Conservation (phyloP, 2,329 filamentous ascomycete genomes). For the Zasmidium angulare region DNA sequence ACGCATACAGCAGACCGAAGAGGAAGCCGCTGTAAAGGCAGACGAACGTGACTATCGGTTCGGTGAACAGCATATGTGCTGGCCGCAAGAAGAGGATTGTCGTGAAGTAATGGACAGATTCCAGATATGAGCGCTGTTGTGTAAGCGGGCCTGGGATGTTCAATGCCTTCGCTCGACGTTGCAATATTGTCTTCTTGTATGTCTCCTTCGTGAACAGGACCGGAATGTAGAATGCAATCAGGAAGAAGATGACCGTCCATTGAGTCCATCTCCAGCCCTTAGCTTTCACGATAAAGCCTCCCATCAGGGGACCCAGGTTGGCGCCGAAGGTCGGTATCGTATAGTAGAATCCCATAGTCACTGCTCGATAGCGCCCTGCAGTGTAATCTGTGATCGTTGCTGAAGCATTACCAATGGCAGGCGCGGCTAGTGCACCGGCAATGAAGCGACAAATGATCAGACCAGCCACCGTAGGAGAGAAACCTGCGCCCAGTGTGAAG, state of each 20-base stretch:
- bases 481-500: constrained; percentile 37
- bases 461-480: constrained; percentile 23
- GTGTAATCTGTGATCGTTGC: constrained; percentile 36
- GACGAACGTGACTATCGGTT: constrained; percentile 44
- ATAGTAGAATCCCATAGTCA: constrained; percentile 32
- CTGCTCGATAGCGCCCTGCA: constrained; percentile 27
- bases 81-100: constrained; percentile 29
- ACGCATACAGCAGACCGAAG: constrained; percentile 43
- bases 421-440: constrained; percentile 46
- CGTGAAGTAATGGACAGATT: constrained; percentile 19
- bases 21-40: constrained; percentile 44
- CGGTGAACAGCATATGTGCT: constrained; percentile 40
- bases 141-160: constrained; percentile 22
- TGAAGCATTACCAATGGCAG: constrained; percentile 33
- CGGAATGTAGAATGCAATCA: constrained; percentile 31
- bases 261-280: constrained; percentile 39
- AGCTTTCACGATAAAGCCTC: constrained; percentile 31
- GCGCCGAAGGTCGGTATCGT: constrained; percentile 31
- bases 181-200: constrained; percentile 36
- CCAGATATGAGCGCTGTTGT: constrained; percentile 1
- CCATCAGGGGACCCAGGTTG: constrained; percentile 42
- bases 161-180: constrained; percentile 28
- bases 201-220: constrained; percentile 31
- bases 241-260: constrained; percentile 34
- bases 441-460: constrained; percentile 44